Evolutionary conservation across 345 rosid species (phyloP), one percentile per base, ranked within the genome.

Genomic region (Luvunga scandens): DNA sequence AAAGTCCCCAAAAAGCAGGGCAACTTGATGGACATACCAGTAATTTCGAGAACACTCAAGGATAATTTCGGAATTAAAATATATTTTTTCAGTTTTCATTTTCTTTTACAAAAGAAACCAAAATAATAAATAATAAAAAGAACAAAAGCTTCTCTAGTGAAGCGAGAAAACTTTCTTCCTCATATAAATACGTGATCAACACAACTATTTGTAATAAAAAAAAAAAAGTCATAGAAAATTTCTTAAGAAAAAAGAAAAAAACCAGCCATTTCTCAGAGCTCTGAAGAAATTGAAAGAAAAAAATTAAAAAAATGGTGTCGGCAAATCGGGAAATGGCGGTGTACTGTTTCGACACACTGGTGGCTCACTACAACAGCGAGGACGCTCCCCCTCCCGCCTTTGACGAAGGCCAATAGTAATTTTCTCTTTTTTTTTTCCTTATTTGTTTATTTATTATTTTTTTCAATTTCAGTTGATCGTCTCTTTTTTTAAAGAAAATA

Each of bases 271-370:
- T 71, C 74, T 53, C 74, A 9, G 61, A 53, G 61, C 38, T 50
- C 48, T 56, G 61, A 53, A 28, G 61, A 53, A 28, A 36, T 56
- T 6, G 27, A 61, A 60, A 34, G 1, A 4, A 22, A 10, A n/a
- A 42, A 42, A 42, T 39, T 50, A 56, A 50, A 62, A 85, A 72
- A 61, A 96, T 96, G 99, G 98, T 94, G 85, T 86, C 93, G 77
- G 99, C 99, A 34, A 96, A 90, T 77, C 88, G 76, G 86, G 99
- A 96, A 73, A 96, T 96, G 99, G 99, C 89, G n/a, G 98, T 92
- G 9, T 96, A 90, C 82, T 96, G 99, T 87, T 96, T 96, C 85
- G 99, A 93, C 83, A 91, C 89, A 75, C 87, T 96, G 74, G 89
- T 96, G 74, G 90, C 98, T 85, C 95, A 96, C 89, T 96, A 89